Base-by-base conservation (phyloP, 2,329 filamentous ascomycete species). In the Microsporum ferrugineum region DNA sequence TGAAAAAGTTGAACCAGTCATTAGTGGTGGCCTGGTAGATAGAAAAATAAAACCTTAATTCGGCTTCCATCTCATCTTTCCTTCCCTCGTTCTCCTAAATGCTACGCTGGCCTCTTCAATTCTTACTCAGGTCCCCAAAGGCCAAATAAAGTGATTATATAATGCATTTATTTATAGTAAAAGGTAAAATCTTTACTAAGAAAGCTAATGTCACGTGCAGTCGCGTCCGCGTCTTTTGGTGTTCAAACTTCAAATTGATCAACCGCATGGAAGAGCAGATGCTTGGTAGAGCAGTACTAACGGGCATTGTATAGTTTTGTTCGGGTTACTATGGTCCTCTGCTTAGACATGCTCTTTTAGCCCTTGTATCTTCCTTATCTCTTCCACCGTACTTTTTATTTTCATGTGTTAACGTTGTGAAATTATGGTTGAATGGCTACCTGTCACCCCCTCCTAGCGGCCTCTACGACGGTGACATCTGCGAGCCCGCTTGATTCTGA, bases 1-100 rank as follows among this genome's bases (percentile, higher is more conserved):
- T 73, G 71, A 71, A 72, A 69, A 71, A 70, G 72, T 68, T 75
- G 75, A 58, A 59, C 27, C 57, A 47, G 43, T 29, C 43, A 45
- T 45, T 55, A 7, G 27, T 33, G 41, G 53, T 58, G 51, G 29
- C 45, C 57, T 47, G 56, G 59, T 47, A 61, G 58, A 63, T 63
- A 63, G 59, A 63, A 38, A 63, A 38, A 23, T 17, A 23, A 47
- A 27, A 7, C 17, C n/a, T 23, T 17, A 47, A 47, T 57, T 29
- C 51, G 55, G 49, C 56, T 27, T 36, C 53, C 27, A 17, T 56
- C 41, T 62, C 57, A 62, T 60, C 27, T 10, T 60, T 39, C 65
- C 17, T 47, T 23, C 5, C 3, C 23, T 23, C 43, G 5, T 27
- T 6, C 39, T n/a, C 12, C n/a, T 47, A 27, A 8, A 45, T 8